These are phyloP conservation scores for Alternaria hordeiaustralica DNA, from an alignment of 2,329 filamentous ascomycete genomes.

Conservation along the genomic window DNA sequence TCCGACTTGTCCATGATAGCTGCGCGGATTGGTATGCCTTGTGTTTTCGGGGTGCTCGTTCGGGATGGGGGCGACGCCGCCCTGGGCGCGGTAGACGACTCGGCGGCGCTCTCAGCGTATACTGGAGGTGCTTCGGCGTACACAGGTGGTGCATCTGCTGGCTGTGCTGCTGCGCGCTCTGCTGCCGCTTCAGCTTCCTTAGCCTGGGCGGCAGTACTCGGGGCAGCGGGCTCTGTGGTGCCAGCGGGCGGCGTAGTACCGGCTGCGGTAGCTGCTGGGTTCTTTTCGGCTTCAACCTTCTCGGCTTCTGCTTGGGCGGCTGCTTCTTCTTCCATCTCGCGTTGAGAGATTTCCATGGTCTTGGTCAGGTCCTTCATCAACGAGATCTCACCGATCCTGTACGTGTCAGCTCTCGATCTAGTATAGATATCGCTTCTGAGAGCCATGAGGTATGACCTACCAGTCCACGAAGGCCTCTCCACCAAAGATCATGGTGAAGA, in stretches of 20 bases:
- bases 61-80: conserved; percentile 49
- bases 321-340: conserved; percentile 75
- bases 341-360: conserved; percentile 97
- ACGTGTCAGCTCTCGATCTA: conserved; percentile 8
- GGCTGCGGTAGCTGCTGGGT: conserved; percentile 20
- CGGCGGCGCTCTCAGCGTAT: conserved; percentile 55
- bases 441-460: conserved; percentile 30
- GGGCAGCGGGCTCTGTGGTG: conserved; percentile 16
- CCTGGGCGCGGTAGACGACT: conserved; percentile 36
- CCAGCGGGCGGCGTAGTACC: conserved; percentile 12
- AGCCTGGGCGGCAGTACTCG: conserved; percentile 49
- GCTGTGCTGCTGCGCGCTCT: conserved; percentile 45
- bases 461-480: conserved; percentile 95
- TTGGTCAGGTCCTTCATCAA: conserved; percentile 98
- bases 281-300: conserved; percentile 27
- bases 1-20: conserved; percentile 89
- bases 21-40: conserved; percentile 74
- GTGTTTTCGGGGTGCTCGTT: conserved; percentile 58
- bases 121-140: conserved; percentile 47
- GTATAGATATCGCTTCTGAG: background rate
- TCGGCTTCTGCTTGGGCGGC: conserved; percentile 57
- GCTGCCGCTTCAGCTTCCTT: conserved; percentile 52
- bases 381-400: conserved; percentile 88
- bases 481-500: conserved; percentile 98
- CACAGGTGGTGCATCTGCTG: conserved; percentile 45